Evolutionary conservation across 1,284 basidiomycete genomes (phyloP), one percentile per base, ranked within the genome.

Genomic region (Irpex sp.): DNA sequence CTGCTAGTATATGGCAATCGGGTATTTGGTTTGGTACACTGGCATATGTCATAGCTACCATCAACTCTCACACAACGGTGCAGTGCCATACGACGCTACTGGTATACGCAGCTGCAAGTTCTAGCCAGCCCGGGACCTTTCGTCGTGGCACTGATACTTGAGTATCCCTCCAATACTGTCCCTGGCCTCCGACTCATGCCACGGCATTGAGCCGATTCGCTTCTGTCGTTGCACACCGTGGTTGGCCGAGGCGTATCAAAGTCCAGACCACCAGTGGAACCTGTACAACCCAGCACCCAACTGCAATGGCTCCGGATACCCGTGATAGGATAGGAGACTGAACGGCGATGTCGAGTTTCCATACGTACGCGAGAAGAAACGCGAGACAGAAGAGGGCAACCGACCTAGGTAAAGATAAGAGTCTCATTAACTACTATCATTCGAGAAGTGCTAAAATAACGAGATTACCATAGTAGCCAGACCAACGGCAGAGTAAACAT

Each of bases 251-350:
- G 36, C 19, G n/a, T n/a, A 26, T 37, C 7, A 63, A 33, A 9
- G 58, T 60, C 59, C 62, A 59, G 58, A 60, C 43, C 62, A 57
- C 58, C 17, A 39, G 13, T 13, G 47, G 39, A 17, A 46, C 47
- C 21, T 63, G 58, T 26, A 39, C 50, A 13, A 51, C 21, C 58
- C 58, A 63, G 6, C 17, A 21, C 19, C 49, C 4, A 9, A 63
- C n/a, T 7, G 47, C 58, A 50, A 13, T 6, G 19, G 17, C 58
- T 2, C 51, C 19, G 2, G 36, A n/a, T 7, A 57, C 9, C 19
- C 59, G 58, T 11, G 31, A 47, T 13, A 59, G 33, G 17, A 46
- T 26, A 8, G 39, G 17, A 6, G n/a, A 31, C 7, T 11, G 43
- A 50, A 19, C 26, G 53, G 15, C 39, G 15, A 43, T 4, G 7